Percentiles rank a stretch among this genome's conserved stretches.
Evolutionary conservation across 2,329 filamentous ascomycete genomes (phyloP).

Genomic region (Teratosphaeria pseudoeucalypti): DNA sequence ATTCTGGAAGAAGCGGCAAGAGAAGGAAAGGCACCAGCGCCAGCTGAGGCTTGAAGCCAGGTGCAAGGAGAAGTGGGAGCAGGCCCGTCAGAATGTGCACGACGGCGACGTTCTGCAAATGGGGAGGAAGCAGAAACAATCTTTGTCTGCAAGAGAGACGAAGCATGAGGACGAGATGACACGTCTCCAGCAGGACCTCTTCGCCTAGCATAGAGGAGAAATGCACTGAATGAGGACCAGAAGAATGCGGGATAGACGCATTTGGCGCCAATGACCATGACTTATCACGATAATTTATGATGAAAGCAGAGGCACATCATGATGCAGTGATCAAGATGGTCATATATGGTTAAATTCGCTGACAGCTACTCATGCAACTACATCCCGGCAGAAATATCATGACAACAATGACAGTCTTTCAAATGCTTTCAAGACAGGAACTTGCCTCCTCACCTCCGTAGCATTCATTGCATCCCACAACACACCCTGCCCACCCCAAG

Average conservation of each 20-base stretch:
- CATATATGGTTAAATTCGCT: not conserved
- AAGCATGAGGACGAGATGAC: not conserved
- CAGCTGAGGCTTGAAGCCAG: not conserved
- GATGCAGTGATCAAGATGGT: not conserved
- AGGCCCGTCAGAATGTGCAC: not conserved
- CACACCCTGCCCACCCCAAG: constrained; percentile 35
- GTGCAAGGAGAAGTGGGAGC: not conserved
- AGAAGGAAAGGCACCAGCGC: not conserved
- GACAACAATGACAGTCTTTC: constrained; percentile 31
- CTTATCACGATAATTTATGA: not conserved
- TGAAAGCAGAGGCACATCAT: not conserved
- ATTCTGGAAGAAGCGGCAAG: not conserved
- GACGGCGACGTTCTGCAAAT: not conserved
- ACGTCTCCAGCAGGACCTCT: not conserved
- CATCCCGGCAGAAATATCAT: not conserved
- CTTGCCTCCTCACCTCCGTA: constrained; percentile 27
- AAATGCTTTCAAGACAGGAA: constrained; percentile 44
- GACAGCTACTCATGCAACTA: not conserved
- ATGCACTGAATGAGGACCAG: not conserved
- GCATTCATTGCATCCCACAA: constrained; percentile 35
- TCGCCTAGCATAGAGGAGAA: not conserved
- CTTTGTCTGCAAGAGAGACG: not conserved
- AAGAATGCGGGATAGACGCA: not conserved
- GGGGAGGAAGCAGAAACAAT: not conserved
- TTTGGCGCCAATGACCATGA: not conserved